phyloP scores from a whole-genome alignment of 2,329 filamentous ascomycete species.

The Metarhizium rileyi region DNA sequence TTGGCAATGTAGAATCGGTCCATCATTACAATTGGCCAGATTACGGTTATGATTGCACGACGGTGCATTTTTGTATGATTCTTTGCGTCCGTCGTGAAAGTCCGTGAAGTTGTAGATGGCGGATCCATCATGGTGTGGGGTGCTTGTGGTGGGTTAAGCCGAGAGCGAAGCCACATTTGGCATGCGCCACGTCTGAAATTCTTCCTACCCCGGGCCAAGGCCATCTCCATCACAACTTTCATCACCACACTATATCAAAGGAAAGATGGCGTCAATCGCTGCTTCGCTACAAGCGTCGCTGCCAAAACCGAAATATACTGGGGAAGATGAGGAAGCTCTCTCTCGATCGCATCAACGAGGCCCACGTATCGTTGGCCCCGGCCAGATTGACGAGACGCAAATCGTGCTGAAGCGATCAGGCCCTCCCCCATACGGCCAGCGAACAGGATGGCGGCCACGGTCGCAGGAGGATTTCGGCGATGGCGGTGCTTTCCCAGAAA shows the following conservation, averaged over 20 bases:
- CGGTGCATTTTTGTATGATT: background rate
- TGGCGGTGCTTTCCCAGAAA: constrained; percentile 91
- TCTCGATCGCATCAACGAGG: constrained; percentile 64
- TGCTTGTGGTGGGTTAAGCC: too few species aligned
- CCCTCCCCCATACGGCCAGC: constrained; percentile 79
- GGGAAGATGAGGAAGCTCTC: constrained; percentile 75
- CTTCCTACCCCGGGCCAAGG: constrained; percentile 13
- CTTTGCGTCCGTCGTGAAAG: too few species aligned
- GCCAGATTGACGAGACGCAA: constrained; percentile 75
- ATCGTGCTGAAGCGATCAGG: constrained; percentile 75
- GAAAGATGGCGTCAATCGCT: constrained; percentile 53
- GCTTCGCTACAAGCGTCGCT: constrained; percentile 69
- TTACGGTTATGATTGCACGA: background rate
- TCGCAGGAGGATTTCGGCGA: constrained; percentile 87
- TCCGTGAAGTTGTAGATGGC: background rate
- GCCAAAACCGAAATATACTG: constrained; percentile 84
- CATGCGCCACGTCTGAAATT: constrained; percentile 22
- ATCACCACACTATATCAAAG: constrained; percentile 12
- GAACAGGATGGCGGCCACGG: constrained; percentile 83
- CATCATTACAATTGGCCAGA: background rate
- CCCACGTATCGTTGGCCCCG: constrained; percentile 70
- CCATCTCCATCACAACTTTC: constrained; percentile 10
- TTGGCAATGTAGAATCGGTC: background rate
- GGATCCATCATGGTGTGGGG: too few species aligned
- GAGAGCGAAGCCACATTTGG: constrained; percentile 20